phyloP scores from a whole-genome alignment of 768 basidiomycete genomes.

The button mushroom (Agaricus bisporus) region DNA sequence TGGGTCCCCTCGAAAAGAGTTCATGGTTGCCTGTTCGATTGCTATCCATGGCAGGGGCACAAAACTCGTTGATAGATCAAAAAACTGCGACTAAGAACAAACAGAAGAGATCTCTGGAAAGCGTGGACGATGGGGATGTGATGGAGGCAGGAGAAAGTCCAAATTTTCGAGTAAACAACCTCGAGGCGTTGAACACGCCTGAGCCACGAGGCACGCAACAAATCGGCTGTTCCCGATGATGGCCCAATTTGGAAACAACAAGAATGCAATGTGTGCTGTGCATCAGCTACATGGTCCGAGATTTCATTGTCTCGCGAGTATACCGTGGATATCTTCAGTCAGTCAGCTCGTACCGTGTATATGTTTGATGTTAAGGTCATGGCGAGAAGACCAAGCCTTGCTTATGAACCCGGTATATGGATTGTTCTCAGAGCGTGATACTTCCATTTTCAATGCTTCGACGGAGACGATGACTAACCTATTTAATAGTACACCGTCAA shows the following conservation, averaged over 20 bases:
- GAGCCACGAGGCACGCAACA: slow-evolving; percentile 36
- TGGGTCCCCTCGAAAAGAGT: slow-evolving; percentile 50
- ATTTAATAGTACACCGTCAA: no score
- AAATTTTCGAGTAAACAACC: slow-evolving; percentile 18
- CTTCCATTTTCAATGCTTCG: no score
- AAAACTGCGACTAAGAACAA: neutral
- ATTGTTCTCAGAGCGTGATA: no score
- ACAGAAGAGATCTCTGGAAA: neutral
- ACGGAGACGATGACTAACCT: no score
- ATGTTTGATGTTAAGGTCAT: no score
- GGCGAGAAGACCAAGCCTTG: no score
- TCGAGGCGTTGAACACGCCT: slow-evolving; percentile 27
- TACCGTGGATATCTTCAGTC: no score
- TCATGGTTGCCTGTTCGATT: slow-evolving; percentile 38
- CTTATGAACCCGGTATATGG: no score
- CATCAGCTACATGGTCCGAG: neutral
- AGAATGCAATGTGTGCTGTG: neutral
- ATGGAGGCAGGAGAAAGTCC: slow-evolving; percentile 10
- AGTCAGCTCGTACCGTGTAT: no score
- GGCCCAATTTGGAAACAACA: neutral
- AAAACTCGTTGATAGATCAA: slow-evolving; percentile 1
- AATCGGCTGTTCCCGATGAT: slow-evolving; percentile 24
- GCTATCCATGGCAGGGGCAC: slow-evolving; percentile 17
- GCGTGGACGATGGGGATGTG: slow-evolving; percentile 4
- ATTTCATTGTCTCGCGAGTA: no score